These are phyloP conservation scores for Cercospora brassicicola DNA, from an alignment of 2,329 filamentous ascomycete species.

Conservation along the genomic window DNA sequence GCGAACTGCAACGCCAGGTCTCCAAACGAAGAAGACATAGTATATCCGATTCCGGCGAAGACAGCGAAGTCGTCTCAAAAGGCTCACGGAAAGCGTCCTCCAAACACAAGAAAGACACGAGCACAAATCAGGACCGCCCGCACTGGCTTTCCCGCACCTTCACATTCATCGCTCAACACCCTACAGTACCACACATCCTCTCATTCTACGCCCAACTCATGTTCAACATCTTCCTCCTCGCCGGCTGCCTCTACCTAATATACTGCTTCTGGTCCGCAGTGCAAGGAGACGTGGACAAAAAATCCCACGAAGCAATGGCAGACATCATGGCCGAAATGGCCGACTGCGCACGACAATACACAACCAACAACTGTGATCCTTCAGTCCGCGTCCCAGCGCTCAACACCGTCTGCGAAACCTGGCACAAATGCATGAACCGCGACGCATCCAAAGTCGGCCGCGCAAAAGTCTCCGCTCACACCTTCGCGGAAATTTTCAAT, in stretches of 20 bases:
- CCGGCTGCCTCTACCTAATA: conserved; percentile 62
- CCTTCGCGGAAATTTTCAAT: conserved; percentile 90
- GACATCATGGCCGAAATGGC: conserved; percentile 69
- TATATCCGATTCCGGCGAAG: conserved; percentile 37
- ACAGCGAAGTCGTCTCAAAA: conserved; percentile 23
- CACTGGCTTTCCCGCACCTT: conserved; percentile 52
- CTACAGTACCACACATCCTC: conserved; percentile 64
- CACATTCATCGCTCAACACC: conserved; percentile 63
- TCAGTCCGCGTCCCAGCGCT: conserved; percentile 70
- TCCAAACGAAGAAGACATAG: conserved; percentile 35
- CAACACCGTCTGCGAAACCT: conserved; percentile 70
- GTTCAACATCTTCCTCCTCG: conserved; percentile 64
- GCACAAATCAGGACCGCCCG: conserved; percentile 22
- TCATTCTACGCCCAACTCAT: conserved; percentile 66
- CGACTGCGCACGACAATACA: conserved; percentile 70
- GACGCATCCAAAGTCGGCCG: conserved; percentile 76
- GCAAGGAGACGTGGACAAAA: conserved; percentile 71
- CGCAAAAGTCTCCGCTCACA: conserved; percentile 78
- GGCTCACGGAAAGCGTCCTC: conserved; percentile 32
- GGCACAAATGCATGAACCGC: conserved; percentile 84
- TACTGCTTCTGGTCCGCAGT: conserved; percentile 70
- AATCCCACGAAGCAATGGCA: conserved; percentile 66
- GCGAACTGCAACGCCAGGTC: conserved; percentile 30
- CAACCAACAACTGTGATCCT: conserved; percentile 71
- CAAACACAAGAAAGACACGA: conserved; percentile 19